These are phyloP conservation scores for Raphidocelis subcapitata DNA, from an alignment of 139 green algal genomes.

Conservation along the genomic window DNA sequence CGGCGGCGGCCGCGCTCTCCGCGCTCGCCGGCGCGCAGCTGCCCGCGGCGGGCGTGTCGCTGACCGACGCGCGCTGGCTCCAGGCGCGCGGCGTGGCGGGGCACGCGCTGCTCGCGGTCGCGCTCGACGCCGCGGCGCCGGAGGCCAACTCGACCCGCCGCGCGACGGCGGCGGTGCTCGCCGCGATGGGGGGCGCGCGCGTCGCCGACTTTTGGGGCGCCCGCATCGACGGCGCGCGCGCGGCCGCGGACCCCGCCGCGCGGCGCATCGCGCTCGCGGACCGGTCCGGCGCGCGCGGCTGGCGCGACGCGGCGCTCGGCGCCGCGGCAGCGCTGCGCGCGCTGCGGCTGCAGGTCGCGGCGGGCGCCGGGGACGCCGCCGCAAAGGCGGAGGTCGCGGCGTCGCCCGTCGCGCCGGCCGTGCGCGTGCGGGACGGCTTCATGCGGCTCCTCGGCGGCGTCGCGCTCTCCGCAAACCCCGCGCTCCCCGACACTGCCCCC, in stretches of 20 bases:
- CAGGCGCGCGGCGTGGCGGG: constrained; percentile 14
- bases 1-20: not conserved
- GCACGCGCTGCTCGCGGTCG: not conserved
- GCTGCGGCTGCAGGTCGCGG: not conserved
- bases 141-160: not conserved
- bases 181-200: constrained; percentile 5
- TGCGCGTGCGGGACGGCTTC: no score
- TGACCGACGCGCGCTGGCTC: constrained; percentile 4
- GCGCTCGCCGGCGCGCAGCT: constrained; percentile 11
- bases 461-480: no score
- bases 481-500: no score
- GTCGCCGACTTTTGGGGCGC: constrained; percentile 23
- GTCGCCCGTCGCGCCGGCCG: no score
- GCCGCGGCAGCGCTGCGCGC: not conserved
- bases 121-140: not conserved
- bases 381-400: no score
- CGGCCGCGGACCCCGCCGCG: not conserved
- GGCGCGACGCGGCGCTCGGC: not conserved
- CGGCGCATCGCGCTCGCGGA: not conserved
- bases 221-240: constrained; percentile 4
- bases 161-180: not conserved
- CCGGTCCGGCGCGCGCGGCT: not conserved
- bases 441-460: no score
- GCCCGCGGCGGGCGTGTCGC: not conserved
- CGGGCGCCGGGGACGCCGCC: not conserved